Percentiles rank a stretch among this genome's conserved stretches.
Conservation (phyloP, 139 green algal genomes). For the Closterium sp. region DNA sequence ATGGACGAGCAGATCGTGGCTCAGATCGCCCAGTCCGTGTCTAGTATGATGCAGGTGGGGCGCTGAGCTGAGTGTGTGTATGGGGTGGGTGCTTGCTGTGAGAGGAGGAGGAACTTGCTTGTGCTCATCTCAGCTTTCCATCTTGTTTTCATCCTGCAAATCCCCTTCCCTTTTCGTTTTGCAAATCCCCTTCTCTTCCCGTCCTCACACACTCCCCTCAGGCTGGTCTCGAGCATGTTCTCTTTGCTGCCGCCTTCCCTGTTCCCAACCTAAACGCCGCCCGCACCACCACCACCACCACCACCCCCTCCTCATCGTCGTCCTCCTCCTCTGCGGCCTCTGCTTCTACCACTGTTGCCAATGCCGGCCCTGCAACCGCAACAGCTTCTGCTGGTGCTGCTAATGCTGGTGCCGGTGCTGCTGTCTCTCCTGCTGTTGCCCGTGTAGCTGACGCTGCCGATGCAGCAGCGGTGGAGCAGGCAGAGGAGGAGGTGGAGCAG, state of each 20-base stretch:
- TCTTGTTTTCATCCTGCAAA: not conserved
- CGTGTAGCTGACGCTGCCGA: not conserved
- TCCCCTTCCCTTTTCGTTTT: not conserved
- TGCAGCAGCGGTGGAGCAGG: not conserved
- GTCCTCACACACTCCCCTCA: not conserved
- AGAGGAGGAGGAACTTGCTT: too few species aligned
- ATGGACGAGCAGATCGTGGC: too few species aligned
- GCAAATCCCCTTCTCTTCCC: not conserved
- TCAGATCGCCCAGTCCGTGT: too few species aligned
- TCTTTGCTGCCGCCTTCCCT: not conserved
- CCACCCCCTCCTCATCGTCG: not conserved
- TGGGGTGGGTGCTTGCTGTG: too few species aligned
- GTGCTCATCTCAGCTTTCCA: too few species aligned
- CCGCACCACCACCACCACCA: too few species aligned
- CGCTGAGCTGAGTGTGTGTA: too few species aligned
- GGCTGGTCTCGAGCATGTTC: not conserved
- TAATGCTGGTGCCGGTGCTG: not conserved
- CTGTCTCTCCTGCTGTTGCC: not conserved
- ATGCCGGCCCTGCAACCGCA: not conserved
- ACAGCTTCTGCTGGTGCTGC: not conserved
- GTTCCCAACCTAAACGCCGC: not conserved
- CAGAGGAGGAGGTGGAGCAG: not conserved
- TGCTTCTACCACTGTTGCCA: not conserved
- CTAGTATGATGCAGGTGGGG: too few species aligned
- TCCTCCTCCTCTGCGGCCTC: not conserved